A percentile compares a stretch with the other conserved stretches of the same genome.
These are phyloP conservation scores for Colletotrichum sp. DNA, from an alignment of 2,329 filamentous ascomycete genomes.

Conservation along the genomic window DNA sequence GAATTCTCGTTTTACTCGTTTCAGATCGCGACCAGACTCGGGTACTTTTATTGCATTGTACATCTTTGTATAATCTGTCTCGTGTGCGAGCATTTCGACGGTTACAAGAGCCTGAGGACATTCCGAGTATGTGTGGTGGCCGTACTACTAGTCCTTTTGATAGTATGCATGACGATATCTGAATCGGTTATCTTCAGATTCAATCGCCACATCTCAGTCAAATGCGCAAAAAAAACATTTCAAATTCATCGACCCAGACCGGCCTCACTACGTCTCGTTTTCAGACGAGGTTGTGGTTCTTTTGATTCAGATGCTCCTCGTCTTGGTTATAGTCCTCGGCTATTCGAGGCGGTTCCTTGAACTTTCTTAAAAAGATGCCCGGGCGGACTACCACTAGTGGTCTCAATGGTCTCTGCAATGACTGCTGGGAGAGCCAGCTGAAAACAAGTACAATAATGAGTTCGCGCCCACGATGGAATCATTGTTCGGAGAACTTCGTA, in stretches of 20 bases:
- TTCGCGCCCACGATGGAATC: neutral
- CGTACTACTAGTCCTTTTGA: neutral
- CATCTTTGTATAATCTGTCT: neutral
- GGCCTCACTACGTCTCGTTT: neutral
- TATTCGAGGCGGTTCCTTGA: neutral
- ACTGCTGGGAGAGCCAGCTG: neutral
- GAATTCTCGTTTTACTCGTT: neutral
- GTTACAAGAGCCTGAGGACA: neutral
- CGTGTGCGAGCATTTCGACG: neutral
- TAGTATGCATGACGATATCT: neutral
- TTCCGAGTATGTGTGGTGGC: neutral
- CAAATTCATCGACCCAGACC: neutral
- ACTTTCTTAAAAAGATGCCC: neutral
- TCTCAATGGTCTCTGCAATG: neutral
- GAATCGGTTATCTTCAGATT: neutral
- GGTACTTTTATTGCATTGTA: neutral
- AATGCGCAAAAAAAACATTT: neutral
- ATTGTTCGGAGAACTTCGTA: neutral
- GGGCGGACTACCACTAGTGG: neutral
- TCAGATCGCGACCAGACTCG: neutral
- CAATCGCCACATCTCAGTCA: neutral
- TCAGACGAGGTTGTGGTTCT: neutral
- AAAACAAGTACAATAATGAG: neutral
- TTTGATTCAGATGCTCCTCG: neutral
- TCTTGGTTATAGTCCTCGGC: neutral